A percentile compares a stretch with the other conserved stretches of the same genome.
Conservation (phyloP, 2,329 filamentous ascomycete species). For the Stagonosporopsis chrysanthemi region DNA sequence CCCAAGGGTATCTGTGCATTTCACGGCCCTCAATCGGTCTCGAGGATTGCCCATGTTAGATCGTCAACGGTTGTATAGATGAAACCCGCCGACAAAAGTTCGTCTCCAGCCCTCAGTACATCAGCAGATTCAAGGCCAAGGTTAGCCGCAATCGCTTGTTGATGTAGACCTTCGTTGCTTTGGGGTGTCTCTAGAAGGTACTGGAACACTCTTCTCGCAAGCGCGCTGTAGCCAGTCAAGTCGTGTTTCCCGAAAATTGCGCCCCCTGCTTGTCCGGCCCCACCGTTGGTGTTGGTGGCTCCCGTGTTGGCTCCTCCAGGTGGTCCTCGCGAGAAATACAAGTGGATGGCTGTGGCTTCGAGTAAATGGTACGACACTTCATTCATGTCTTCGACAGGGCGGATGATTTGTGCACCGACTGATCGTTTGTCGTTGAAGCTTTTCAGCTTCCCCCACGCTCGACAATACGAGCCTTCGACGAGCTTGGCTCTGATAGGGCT, state of each 20-base stretch:
- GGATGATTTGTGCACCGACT: conserved; percentile 80
- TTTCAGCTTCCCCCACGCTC: conserved; percentile 85
- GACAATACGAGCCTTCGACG: conserved; percentile 78
- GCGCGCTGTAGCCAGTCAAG: conserved; percentile 51
- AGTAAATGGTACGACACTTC: conserved; percentile 93
- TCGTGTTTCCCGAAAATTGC: conserved; percentile 47
- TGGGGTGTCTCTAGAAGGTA: conserved; percentile 72
- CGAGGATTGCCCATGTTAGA: conserved; percentile 86
- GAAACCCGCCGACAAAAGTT: conserved; percentile 74
- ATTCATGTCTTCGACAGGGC: conserved; percentile 83
- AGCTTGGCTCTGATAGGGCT: conserved; percentile 62
- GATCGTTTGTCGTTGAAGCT: conserved; percentile 83
- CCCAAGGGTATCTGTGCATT: neutral
- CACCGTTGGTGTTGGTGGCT: conserved; percentile 43
- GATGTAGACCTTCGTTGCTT: conserved; percentile 82
- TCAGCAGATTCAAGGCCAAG: conserved; percentile 72
- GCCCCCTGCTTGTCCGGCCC: conserved; percentile 30
- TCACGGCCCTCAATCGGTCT: conserved; percentile 54
- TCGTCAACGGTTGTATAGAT: conserved; percentile 95
- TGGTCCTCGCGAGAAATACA: conserved; percentile 79
- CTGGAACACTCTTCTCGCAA: conserved; percentile 76
- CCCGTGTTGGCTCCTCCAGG: conserved; percentile 56
- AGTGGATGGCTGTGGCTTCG: conserved; percentile 86
- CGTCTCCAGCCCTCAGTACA: conserved; percentile 79
- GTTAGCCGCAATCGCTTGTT: conserved; percentile 75